Conservation (phyloP, 2,329 filamentous ascomycete genomes). For the Ramularia collo-cygni region DNA sequence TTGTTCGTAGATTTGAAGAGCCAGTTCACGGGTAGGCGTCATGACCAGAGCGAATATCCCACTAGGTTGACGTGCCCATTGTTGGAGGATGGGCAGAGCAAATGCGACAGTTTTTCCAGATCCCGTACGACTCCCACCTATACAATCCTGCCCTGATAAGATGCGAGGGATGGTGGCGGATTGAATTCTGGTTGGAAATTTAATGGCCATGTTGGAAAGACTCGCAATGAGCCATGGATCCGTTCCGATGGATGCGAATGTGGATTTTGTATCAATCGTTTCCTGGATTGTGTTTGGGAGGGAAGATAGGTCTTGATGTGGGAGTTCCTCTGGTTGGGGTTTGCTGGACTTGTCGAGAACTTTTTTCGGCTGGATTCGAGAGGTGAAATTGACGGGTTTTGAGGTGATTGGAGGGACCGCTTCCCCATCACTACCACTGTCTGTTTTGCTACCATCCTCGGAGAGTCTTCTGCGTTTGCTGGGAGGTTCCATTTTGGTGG, state of each 20-base stretch:
- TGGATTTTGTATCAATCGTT: conserved; percentile 23
- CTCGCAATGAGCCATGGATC: conserved; percentile 73
- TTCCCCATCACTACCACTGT: neutral
- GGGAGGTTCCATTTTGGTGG: conserved; percentile 11
- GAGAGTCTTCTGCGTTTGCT: conserved; percentile 13
- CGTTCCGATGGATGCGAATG: conserved; percentile 28
- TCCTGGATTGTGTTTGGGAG: conserved; percentile 20
- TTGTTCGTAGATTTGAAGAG: conserved; percentile 93
- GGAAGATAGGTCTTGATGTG: conserved; percentile 1
- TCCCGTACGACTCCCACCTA: conserved; percentile 88
- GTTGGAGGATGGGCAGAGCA: conserved; percentile 86
- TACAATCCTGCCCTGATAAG: conserved; percentile 82
- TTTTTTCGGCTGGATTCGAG: conserved; percentile 8
- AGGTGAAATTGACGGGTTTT: conserved; percentile 1
- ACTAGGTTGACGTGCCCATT: conserved; percentile 85
- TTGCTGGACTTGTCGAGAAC: neutral
- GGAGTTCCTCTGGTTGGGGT: neutral
- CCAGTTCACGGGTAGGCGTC: conserved; percentile 86
- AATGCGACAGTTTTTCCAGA: conserved; percentile 98
- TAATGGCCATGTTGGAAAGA: conserved; percentile 71
- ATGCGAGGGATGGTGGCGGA: conserved; percentile 90
- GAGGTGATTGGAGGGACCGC: neutral
- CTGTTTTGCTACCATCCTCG: conserved; percentile 3
- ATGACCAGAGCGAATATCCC: conserved; percentile 86
- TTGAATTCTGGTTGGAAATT: conserved; percentile 84